These are phyloP conservation scores for Globisporangium yorkense DNA, from an alignment of 352 stramenopile species.

Conservation along the genomic window DNA sequence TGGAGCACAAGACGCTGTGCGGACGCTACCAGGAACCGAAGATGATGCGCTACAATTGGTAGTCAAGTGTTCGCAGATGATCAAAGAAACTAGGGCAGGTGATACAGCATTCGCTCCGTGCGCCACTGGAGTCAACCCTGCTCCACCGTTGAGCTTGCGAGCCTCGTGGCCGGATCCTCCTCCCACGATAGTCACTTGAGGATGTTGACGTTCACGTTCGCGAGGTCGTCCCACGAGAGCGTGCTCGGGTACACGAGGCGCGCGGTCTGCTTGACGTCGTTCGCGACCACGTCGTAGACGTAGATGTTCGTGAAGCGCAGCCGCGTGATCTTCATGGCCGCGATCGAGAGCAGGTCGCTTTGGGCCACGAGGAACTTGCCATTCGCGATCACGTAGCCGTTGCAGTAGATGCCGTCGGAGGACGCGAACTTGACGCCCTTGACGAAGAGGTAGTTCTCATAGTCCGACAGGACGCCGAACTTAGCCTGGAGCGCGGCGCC, in stretches of 20 bases:
- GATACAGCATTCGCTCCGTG: no score
- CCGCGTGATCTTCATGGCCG: background rate
- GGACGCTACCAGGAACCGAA: no score
- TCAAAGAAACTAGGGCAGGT: no score
- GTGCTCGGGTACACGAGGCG: background rate
- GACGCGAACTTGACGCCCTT: constrained; percentile 26
- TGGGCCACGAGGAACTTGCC: background rate
- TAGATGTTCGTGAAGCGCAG: background rate
- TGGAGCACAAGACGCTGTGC: no score
- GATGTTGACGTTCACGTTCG: background rate
- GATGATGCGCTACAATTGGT: no score
- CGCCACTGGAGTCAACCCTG: no score
- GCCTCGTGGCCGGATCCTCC: no score
- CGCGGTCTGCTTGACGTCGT: background rate
- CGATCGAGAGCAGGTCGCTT: background rate
- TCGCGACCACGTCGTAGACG: background rate
- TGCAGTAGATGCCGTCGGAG: constrained; percentile 52
- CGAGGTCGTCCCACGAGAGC: background rate
- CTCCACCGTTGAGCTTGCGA: no score
- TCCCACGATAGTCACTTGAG: background rate
- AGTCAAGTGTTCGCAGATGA: no score
- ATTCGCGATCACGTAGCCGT: constrained; percentile 33
- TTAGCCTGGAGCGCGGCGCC: background rate
- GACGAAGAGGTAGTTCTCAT: constrained; percentile 40
- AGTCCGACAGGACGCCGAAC: constrained; percentile 36